These are phyloP conservation scores for Curvularia lunata DNA, from an alignment of 2,329 filamentous ascomycete species.

Conservation along the genomic window DNA sequence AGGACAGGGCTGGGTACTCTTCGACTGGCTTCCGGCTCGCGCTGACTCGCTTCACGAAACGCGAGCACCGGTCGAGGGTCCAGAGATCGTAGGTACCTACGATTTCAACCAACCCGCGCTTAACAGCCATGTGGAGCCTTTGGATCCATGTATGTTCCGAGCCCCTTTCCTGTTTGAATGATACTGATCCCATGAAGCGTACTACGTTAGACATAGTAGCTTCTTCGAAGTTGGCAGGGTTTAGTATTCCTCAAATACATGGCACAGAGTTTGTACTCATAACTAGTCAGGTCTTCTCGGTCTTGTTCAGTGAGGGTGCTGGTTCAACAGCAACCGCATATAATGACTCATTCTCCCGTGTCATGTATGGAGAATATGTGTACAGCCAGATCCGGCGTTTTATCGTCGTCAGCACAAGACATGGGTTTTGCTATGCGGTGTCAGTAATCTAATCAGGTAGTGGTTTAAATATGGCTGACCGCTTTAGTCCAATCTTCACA, in stretches of 20 bases:
- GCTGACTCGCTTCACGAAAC: neutral
- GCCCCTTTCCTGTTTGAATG: no score
- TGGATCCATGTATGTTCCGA: neutral
- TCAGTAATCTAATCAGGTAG: neutral
- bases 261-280: neutral
- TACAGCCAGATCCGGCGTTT: conserved; percentile 5
- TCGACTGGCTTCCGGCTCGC: neutral
- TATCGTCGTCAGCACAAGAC: conserved; percentile 2
- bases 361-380: neutral
- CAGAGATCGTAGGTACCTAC: neutral
- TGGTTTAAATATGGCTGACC: neutral
- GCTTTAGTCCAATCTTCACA: conserved; percentile 16
- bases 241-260: neutral
- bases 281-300: neutral
- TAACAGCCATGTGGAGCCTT: neutral
- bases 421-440: conserved; percentile 3
- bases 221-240: conserved; percentile 2
- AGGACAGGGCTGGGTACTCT: neutral
- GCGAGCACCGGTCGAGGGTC: neutral
- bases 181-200: neutral
- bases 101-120: neutral
- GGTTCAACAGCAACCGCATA: neutral
- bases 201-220: neutral
- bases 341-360: neutral
- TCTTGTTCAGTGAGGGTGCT: conserved; percentile 1